phyloP scores from a whole-genome alignment of 2,329 filamentous ascomycete species.

The Sphaerulina vaccinii region DNA sequence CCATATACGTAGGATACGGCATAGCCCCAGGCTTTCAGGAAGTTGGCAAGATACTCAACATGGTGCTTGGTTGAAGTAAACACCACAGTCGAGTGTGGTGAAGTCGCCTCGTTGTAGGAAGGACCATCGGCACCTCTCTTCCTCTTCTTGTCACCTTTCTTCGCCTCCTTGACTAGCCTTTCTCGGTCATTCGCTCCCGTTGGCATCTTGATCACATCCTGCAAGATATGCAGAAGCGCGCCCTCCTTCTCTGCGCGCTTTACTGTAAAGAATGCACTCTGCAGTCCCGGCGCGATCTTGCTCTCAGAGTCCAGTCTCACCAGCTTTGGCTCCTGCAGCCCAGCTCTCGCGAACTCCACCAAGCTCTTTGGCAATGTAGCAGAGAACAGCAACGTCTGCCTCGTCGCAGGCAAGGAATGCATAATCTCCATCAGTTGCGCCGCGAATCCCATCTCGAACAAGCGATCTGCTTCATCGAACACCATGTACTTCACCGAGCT shows the following conservation, averaged over 20 bases:
- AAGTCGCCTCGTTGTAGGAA: constrained; percentile 67
- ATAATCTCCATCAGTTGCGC: constrained; percentile 91
- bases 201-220: constrained; percentile 91
- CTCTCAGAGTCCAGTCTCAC: constrained; percentile 90
- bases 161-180: constrained; percentile 46
- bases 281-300: constrained; percentile 93
- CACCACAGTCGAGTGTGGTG: constrained; percentile 87
- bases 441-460: constrained; percentile 99
- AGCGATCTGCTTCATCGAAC: constrained; percentile 92
- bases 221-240: constrained; percentile 80
- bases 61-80: constrained; percentile 96
- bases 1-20: constrained; percentile 93
- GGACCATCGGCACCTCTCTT: constrained; percentile 60
- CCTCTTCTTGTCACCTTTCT: constrained; percentile 63
- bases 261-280: constrained; percentile 90
- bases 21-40: constrained; percentile 81
- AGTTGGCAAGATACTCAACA: constrained; percentile 82
- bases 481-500: constrained; percentile 90
- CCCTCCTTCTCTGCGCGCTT: constrained; percentile 94
- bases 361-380: constrained; percentile 90
- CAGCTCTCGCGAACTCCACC: constrained; percentile 92
- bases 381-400: constrained; percentile 92
- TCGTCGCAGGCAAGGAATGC: constrained; percentile 75
- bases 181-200: constrained; percentile 59
- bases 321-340: constrained; percentile 85